Base-by-base conservation (phyloP, 116 monocot genomes). In the Phalaenopsis hybrid region DNA sequence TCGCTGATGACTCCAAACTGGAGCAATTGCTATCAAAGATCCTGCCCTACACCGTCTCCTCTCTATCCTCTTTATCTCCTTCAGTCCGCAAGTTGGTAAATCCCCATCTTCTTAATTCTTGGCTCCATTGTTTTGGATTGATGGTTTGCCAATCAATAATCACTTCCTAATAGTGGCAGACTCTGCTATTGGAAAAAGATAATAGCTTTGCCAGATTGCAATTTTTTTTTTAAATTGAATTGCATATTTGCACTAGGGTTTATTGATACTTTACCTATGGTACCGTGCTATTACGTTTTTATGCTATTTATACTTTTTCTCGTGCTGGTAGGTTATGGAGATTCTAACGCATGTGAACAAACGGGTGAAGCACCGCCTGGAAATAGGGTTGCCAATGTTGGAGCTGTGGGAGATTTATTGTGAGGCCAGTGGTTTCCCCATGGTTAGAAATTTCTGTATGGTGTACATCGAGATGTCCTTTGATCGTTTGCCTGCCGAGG, bases 391-490 rank as follows among this genome's bases (percentile, higher is more conserved):
- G 78, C 99, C 99, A 3, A 79, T 94, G 65, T 46, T 83, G 79
- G 95, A 95, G 73, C 81, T 99, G 28, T 94, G 95, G 95, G 92
- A 77, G 55, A 81, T 91, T 61, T 99, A 99, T 80, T 83, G 77
- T 44, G 94, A 95, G 76, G 82, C 85, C 23, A 79, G 31, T 87
- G 81, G 85, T 18, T 79, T 78, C 6, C 61, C 91, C 15, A 99
- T 99, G 85, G 93, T 99, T 76, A 89, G 92, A 74, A 99, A 95
- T 69, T 99, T 99, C 77, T 93, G 95, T 65, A 86, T 95, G 41
- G 89, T 99, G 13, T 99, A 99, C 75, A 87, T 99, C 55, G 95
- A 99, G 88, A 99, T 95, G 99, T 88, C 95, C 34, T 95, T 99
- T 78, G 95, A 95, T 17, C 95, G 99, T 17, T 79, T 94, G 80